A percentile compares a stretch with the other conserved stretches of the same genome.
Conservation (phyloP, 2,329 filamentous ascomycete species). For the Diaporthe sp. region DNA sequence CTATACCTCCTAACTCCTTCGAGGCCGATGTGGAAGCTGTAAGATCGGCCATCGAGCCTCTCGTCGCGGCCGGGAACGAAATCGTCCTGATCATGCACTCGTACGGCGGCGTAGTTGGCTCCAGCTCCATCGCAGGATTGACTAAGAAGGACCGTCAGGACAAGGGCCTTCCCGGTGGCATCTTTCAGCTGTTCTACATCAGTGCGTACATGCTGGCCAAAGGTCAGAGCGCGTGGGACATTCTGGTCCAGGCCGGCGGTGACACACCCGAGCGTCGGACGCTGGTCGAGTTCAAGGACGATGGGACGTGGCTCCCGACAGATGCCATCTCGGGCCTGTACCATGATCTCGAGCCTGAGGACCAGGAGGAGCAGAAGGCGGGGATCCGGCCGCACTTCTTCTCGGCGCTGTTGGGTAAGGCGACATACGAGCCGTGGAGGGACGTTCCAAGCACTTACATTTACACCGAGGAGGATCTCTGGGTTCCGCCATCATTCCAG, state of each 20-base stretch:
- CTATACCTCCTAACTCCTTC: constrained; percentile 4
- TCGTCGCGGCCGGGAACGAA: constrained; percentile 1
- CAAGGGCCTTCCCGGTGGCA: neutral
- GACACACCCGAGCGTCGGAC: constrained; percentile 21
- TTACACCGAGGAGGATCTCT: neutral
- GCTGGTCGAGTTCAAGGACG: constrained; percentile 18
- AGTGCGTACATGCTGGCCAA: constrained; percentile 24
- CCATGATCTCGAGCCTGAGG: constrained; percentile 17
- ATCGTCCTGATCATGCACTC: constrained; percentile 20
- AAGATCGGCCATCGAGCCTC: neutral
- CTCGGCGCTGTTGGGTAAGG: constrained; percentile 12
- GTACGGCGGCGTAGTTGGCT: constrained; percentile 21
- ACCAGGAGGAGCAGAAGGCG: constrained; percentile 18
- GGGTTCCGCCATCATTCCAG: constrained; percentile 23
- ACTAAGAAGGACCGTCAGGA: constrained; percentile 11
- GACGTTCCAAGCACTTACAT: constrained; percentile 8
- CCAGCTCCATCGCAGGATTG: neutral
- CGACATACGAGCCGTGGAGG: constrained; percentile 26
- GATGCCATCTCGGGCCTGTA: constrained; percentile 25
- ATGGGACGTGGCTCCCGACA: constrained; percentile 16
- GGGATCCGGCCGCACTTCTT: constrained; percentile 7
- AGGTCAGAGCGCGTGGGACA: constrained; percentile 30
- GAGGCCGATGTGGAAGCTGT: constrained; percentile 26
- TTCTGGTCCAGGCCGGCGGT: constrained; percentile 4
- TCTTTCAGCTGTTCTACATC: constrained; percentile 19